A percentile compares a stretch with the other conserved stretches of the same genome.
Evolutionary conservation across 2,329 filamentous ascomycete genomes (phyloP).

Genomic region (Phialemonium atrogriseum): DNA sequence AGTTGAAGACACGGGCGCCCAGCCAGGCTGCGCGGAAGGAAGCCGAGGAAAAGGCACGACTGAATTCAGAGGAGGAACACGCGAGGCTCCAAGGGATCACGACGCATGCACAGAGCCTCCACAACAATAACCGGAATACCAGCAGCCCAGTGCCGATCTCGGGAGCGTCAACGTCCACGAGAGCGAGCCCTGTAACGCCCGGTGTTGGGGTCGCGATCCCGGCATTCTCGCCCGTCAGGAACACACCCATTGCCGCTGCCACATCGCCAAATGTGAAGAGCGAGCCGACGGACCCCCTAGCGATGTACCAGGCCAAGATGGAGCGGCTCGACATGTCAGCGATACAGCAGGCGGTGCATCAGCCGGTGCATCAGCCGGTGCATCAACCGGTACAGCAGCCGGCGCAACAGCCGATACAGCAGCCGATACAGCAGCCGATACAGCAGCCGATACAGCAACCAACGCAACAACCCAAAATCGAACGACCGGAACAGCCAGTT

Average conservation of each 20-base stretch:
- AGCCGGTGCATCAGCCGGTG: neutral
- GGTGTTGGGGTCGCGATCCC: no score
- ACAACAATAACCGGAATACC: slow-evolving; percentile 24
- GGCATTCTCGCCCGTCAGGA: neutral
- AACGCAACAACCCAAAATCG: slow-evolving; percentile 9
- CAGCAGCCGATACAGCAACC: slow-evolving; percentile 9
- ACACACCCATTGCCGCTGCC: neutral
- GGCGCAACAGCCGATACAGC: slow-evolving; percentile 2
- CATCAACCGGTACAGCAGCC: slow-evolving; percentile 2
- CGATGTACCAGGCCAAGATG: neutral
- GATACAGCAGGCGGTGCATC: neutral
- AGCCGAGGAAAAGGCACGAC: slow-evolving; percentile 53
- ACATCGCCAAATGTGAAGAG: slow-evolving; percentile 1
- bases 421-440: slow-evolving; percentile 4
- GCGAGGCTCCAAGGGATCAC: slow-evolving; percentile 53
- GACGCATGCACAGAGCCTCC: slow-evolving; percentile 43
- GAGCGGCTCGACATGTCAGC: neutral
- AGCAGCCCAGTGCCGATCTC: neutral
- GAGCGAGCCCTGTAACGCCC: neutral
- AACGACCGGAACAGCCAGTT: slow-evolving; percentile 12
- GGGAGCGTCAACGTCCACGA: neutral
- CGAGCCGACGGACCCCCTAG: slow-evolving; percentile 1
- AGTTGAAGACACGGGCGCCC: slow-evolving; percentile 77
- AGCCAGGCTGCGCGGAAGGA: slow-evolving; percentile 63
- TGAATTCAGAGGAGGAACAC: slow-evolving; percentile 51